Conservation (phyloP, 176 grass and related monocot genomes). For the Elymus sibiricus region DNA sequence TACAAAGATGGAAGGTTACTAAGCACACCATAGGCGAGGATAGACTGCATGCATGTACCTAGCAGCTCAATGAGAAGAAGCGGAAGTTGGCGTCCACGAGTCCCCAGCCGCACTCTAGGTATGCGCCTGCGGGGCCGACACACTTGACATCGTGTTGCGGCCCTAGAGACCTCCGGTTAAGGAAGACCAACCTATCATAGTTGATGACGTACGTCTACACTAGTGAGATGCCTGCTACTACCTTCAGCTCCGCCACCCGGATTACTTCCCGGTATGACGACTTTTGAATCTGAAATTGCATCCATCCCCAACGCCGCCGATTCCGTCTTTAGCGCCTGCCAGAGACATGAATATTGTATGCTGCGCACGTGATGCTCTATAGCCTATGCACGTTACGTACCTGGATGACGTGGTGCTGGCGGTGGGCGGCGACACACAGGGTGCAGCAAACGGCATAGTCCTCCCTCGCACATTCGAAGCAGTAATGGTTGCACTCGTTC, state of each 20-base stretch:
- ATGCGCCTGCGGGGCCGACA: neutral
- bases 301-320: neutral
- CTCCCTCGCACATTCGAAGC: neutral
- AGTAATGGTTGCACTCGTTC: conserved; percentile 14
- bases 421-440: neutral
- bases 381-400: neutral
- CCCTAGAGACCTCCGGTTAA: neutral
- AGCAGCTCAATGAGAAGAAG: conserved; percentile 75
- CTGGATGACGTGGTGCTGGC: neutral
- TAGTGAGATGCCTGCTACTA: neutral
- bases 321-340: neutral
- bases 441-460: neutral
- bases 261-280: neutral
- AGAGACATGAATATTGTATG: neutral
- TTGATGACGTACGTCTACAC: conserved; percentile 22
- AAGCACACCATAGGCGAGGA: too few relatives aligned
- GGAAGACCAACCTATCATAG: neutral
- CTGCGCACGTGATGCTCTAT: neutral
- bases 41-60: conserved; percentile 29
- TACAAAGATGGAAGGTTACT: neutral
- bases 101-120: neutral
- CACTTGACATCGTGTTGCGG: neutral
- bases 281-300: neutral
- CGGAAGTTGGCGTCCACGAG: conserved; percentile 9
- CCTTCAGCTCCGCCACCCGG: neutral